Percentiles rank a stretch among this genome's conserved stretches.
These are phyloP conservation scores for Plasmodium knowlesi DNA, from an alignment of 169 alveolate species.

Conservation along the genomic window DNA sequence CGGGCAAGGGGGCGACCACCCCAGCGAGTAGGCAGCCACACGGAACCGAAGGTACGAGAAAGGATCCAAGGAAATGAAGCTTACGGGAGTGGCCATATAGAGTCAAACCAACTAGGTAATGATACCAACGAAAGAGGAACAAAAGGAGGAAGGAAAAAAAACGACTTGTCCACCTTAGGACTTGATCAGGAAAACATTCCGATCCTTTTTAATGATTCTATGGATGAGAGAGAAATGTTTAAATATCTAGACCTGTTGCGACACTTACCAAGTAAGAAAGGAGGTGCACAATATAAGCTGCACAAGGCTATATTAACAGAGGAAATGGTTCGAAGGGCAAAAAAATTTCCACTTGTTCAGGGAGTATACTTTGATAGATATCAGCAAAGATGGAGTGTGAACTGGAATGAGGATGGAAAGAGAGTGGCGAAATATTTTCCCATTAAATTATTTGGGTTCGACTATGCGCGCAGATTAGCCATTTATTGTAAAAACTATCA, in stretches of 20 bases:
- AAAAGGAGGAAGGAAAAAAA: slow-evolving; percentile 4
- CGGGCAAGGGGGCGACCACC: background rate
- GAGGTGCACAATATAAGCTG: slow-evolving; percentile 79
- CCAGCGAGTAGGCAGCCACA: background rate
- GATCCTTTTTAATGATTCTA: slow-evolving; percentile 33
- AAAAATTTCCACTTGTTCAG: slow-evolving; percentile 80
- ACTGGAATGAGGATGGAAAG: slow-evolving; percentile 84
- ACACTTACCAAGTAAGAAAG: slow-evolving; percentile 73
- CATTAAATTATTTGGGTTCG: slow-evolving; percentile 82
- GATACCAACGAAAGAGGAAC: background rate
- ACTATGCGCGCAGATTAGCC: slow-evolving; percentile 81
- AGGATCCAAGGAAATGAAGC: background rate
- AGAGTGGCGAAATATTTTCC: slow-evolving; percentile 85
- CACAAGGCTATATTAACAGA: slow-evolving; percentile 81
- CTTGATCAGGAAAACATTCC: slow-evolving; percentile 13
- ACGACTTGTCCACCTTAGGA: background rate
- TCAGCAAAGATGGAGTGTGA: slow-evolving; percentile 85
- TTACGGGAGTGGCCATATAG: background rate
- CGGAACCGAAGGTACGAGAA: background rate
- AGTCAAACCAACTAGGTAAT: background rate
- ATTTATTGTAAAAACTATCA: slow-evolving; percentile 78
- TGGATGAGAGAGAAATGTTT: slow-evolving; percentile 74
- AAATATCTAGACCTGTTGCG: slow-evolving; percentile 55
- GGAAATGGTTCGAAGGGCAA: slow-evolving; percentile 80
- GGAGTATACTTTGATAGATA: slow-evolving; percentile 84